Conservation (phyloP, 2,329 filamentous ascomycete genomes). For the Sporothrix sp. region DNA sequence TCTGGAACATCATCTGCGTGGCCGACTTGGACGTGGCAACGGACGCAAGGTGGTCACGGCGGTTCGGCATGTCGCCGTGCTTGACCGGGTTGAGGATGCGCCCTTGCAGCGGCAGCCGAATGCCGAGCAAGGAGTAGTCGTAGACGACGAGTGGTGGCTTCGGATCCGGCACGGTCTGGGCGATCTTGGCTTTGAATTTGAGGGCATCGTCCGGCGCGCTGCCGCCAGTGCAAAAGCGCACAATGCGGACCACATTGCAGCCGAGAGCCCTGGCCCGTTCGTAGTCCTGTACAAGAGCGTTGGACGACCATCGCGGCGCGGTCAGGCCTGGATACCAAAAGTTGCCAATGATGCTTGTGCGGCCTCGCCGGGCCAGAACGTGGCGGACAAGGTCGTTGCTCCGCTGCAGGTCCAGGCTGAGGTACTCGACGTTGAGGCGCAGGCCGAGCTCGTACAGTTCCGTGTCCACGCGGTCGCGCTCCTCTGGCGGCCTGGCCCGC, state of each 20-base stretch:
- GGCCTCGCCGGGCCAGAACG: constrained; percentile 43
- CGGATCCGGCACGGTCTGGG: constrained; percentile 32
- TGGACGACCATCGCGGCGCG: constrained; percentile 45
- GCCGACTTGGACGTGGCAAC: constrained; percentile 47
- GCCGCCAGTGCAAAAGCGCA: constrained; percentile 47
- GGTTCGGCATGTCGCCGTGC: constrained; percentile 33
- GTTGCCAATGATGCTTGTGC: constrained; percentile 52
- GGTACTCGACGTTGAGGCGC: constrained; percentile 55
- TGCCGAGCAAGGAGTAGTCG: constrained; percentile 36
- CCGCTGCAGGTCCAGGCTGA: constrained; percentile 53
- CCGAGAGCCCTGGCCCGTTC: constrained; percentile 44
- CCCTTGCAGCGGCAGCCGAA: constrained; percentile 31
- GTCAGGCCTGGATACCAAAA: constrained; percentile 38
- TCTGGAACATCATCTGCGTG: constrained; percentile 49
- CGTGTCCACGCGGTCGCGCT: constrained; percentile 38
- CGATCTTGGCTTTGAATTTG: constrained; percentile 40
- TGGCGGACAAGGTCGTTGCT: constrained; percentile 38
- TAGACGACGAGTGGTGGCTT: constrained; percentile 41
- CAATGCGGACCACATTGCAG: constrained; percentile 53
- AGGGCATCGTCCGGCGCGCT: constrained; percentile 40
- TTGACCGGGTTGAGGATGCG: constrained; percentile 46
- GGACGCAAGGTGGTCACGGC: constrained; percentile 34
- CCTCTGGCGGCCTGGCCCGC: constrained; percentile 28
- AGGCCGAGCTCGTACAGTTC: constrained; percentile 53
- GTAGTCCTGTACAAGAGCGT: constrained; percentile 43